Evolutionary conservation across 768 basidiomycete genomes (phyloP).

Genomic region (Tephrocybe sp.): DNA sequence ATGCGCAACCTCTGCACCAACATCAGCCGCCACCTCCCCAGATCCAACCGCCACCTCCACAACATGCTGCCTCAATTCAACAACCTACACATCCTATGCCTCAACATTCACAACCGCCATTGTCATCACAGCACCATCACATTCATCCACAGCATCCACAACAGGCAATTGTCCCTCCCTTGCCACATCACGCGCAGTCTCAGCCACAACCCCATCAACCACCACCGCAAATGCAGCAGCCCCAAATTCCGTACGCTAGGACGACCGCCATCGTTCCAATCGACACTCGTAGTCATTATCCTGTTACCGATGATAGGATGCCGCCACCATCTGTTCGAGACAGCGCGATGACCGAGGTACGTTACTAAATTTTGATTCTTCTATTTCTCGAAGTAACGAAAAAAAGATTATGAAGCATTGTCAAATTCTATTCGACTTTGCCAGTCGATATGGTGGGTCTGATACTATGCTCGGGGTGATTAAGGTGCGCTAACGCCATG

Average conservation of each 20-base stretch:
- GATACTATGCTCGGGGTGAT: background rate
- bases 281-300: conserved; percentile 35
- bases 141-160: conserved; percentile 17
- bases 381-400: conserved; percentile 9
- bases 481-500: conserved; percentile 5
- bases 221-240: conserved; percentile 23
- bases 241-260: conserved; percentile 29
- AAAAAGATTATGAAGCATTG: conserved; percentile 61
- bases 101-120: conserved; percentile 22
- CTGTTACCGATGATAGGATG: conserved; percentile 32
- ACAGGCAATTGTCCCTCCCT: conserved; percentile 15
- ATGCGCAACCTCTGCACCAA: conserved; percentile 23
- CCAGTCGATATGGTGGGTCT: conserved; percentile 60
- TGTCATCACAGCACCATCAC: conserved; percentile 18
- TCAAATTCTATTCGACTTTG: conserved; percentile 57
- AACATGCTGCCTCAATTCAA: conserved; percentile 17
- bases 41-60: conserved; percentile 17
- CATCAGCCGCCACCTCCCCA: conserved; percentile 19
- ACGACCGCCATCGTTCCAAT: conserved; percentile 43
- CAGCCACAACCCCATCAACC: conserved; percentile 16
- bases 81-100: conserved; percentile 21
- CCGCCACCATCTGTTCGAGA: conserved; percentile 29
- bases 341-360: conserved; percentile 43
- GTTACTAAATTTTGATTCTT: conserved; percentile 5
- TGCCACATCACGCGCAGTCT: conserved; percentile 12